Percentiles rank a stretch among this genome's conserved stretches.
Conservation (phyloP, 1,139 yeast genomes). For the Hemisphaericaspora xylanilytica region DNA sequence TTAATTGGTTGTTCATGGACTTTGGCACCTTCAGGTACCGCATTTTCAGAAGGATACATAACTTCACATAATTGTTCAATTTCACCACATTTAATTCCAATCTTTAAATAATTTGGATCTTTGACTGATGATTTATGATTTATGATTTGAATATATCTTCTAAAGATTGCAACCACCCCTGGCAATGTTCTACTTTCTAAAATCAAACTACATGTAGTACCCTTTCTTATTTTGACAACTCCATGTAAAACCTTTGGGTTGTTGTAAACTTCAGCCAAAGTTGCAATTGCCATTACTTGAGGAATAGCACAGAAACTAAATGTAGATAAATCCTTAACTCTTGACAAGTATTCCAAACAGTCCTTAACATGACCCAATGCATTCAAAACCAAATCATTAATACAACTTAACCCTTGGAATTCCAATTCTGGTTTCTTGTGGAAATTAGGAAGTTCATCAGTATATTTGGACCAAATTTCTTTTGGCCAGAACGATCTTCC, state of each 20-base stretch:
- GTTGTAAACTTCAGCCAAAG: slow-evolving; percentile 80
- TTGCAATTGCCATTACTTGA: slow-evolving; percentile 97
- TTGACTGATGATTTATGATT: slow-evolving; percentile 74
- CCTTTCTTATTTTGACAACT: slow-evolving; percentile 87
- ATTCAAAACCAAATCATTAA: slow-evolving; percentile 77
- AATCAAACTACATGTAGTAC: slow-evolving; percentile 81
- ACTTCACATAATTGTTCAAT: slow-evolving; percentile 81
- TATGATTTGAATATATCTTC: slow-evolving; percentile 67
- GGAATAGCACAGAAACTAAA: slow-evolving; percentile 96
- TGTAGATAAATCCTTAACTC: slow-evolving; percentile 75
- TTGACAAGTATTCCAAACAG: slow-evolving; percentile 71
- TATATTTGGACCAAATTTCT: slow-evolving; percentile 86
- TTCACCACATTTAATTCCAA: slow-evolving; percentile 84
- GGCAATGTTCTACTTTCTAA: slow-evolving; percentile 69
- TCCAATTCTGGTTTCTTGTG: slow-evolving; percentile 39
- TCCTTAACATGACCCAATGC: slow-evolving; percentile 78
- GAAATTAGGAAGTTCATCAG: slow-evolving; percentile 62
- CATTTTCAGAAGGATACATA: slow-evolving; percentile 52
- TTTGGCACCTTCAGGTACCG: slow-evolving; percentile 33
- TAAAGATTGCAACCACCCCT: slow-evolving; percentile 74
- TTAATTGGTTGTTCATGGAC: slow-evolving; percentile 21
- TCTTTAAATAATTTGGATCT: slow-evolving; percentile 83
- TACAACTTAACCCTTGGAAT: slow-evolving; percentile 64
- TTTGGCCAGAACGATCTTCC: slow-evolving; percentile 96
- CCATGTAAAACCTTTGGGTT: slow-evolving; percentile 69